Evolutionary conservation across 192 early-diverging fungal genomes (phyloP), one percentile per base, ranked within the genome.

Genomic region (Coemansia sp.): DNA sequence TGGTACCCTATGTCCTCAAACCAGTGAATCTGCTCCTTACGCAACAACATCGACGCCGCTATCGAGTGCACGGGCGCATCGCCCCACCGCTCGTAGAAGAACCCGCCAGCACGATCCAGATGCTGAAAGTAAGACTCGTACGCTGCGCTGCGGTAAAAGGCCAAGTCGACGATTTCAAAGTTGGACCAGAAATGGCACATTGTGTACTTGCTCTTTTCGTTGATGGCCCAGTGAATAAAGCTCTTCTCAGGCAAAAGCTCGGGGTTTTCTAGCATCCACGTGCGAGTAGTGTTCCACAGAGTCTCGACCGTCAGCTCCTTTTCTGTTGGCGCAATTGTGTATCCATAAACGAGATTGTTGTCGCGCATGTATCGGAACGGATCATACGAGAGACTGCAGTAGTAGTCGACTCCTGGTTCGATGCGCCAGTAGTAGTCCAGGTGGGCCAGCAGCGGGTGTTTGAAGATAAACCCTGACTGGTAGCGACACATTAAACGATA

Each of bases 1-100:
- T 85, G 72, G 66, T 90, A 90, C 6, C 87, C 89, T 45, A 91
- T 76, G 59, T 91, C 87, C 61, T 91, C 86, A 66, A 90, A 91
- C 71, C 86, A 91, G 53, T 89, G 88, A 6, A 91, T 72, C 66
- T 90, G 79, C 33, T 85, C 82, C 31, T 86, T 89, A n/a, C 65
- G 59, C 62, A 90, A 64, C 5, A 87, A 77, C 23, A 91, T 67
- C 20, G 85, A 79, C 7, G 84, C 89, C 5, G 80, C 87, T 36
- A 91, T 67, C 11, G 87, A 88, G 69, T 91, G 91, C 8, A 92
- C 82, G n/a, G 91, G 83, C 16, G 82, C 82, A 59, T 83, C 81
- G 14, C 88, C 84, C 84, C 85, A 90, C 23, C 89, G 73, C 72
- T 92, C 93, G 64, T 95, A 95, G 72, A 91, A 93, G 83, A 94